phyloP scores from a whole-genome alignment of 257 asterid species.

The Lycium barbarum region DNA sequence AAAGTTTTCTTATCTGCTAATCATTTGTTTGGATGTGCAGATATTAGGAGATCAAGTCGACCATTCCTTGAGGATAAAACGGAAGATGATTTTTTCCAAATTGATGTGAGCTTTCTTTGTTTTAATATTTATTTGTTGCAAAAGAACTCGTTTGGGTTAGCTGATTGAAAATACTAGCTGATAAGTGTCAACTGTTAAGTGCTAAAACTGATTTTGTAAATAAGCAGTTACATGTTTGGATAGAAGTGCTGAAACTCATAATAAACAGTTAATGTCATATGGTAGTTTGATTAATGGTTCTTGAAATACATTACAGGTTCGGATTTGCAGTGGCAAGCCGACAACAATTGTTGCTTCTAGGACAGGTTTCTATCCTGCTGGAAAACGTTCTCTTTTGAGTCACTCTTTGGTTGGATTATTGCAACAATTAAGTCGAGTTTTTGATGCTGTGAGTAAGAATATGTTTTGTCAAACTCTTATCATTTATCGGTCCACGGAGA shows the following conservation, averaged over 20 bases:
- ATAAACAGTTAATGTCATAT: neutral
- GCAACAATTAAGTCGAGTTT: slow-evolving; percentile 74
- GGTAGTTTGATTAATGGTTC: neutral
- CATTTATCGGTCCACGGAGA: neutral
- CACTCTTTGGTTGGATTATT: slow-evolving; percentile 75
- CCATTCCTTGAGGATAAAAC: slow-evolving; percentile 77
- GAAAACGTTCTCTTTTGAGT: slow-evolving; percentile 62
- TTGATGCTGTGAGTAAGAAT: slow-evolving; percentile 67
- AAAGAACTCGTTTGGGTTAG: neutral
- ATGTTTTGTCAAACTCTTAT: neutral
- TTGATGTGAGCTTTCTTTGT: slow-evolving; percentile 65
- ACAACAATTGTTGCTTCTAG: slow-evolving; percentile 75
- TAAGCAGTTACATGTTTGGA: no score
- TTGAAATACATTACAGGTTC: slow-evolving; percentile 53
- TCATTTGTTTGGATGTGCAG: slow-evolving; percentile 47
- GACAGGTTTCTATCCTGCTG: slow-evolving; percentile 81
- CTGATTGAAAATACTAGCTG: neutral
- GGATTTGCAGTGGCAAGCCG: slow-evolving; percentile 83
- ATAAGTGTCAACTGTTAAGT: neutral
- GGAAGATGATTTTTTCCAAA: slow-evolving; percentile 84
- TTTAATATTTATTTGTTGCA: neutral
- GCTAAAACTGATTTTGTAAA: neutral
- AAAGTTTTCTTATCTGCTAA: neutral
- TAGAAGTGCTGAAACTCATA: neutral
- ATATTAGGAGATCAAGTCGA: slow-evolving; percentile 78